Conservation (phyloP, 2,329 filamentous ascomycete species). For the Trichothecium roseum region DNA sequence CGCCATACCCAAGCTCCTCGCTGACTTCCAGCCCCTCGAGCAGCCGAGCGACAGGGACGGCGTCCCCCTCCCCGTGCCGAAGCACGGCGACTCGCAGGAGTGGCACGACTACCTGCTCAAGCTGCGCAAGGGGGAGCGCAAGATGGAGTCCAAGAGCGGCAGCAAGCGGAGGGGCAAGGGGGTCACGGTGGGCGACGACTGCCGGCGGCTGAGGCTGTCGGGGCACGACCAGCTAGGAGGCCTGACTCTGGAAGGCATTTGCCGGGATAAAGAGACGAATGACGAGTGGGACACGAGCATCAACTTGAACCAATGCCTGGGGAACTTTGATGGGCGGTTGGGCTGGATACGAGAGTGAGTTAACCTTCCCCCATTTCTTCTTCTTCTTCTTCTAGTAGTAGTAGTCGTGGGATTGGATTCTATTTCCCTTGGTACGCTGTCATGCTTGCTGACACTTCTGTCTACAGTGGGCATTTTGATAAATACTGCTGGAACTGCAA, state of each 20-base stretch:
- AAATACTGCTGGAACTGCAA: conserved; percentile 11
- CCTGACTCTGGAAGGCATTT: conserved; percentile 11
- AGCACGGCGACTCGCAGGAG: too few relatives aligned
- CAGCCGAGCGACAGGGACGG: too few relatives aligned
- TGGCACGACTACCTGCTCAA: too few relatives aligned
- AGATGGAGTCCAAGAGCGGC: background rate
- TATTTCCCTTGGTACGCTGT: too few relatives aligned
- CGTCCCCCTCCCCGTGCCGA: too few relatives aligned
- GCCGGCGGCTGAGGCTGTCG: conserved; percentile 11
- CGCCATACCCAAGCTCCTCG: too few relatives aligned
- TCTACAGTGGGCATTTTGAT: conserved; percentile 12
- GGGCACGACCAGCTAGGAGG: conserved; percentile 9
- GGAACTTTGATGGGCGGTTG: conserved; percentile 9
- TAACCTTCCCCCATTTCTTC: conserved; percentile 4
- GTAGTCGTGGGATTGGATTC: too few relatives aligned
- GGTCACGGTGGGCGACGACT: conserved; percentile 6
- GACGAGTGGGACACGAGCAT: conserved; percentile 14
- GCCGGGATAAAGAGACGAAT: conserved; percentile 6
- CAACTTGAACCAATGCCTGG: conserved; percentile 14
- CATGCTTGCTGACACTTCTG: background rate
- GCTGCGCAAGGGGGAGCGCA: too few relatives aligned
- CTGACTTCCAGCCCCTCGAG: too few relatives aligned
- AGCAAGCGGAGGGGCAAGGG: background rate
- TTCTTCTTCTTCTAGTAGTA: too few relatives aligned
- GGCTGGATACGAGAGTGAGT: conserved; percentile 10